Conservation (phyloP, 2,329 filamentous ascomycete genomes). For the Conoideocrella luteorostrata region DNA sequence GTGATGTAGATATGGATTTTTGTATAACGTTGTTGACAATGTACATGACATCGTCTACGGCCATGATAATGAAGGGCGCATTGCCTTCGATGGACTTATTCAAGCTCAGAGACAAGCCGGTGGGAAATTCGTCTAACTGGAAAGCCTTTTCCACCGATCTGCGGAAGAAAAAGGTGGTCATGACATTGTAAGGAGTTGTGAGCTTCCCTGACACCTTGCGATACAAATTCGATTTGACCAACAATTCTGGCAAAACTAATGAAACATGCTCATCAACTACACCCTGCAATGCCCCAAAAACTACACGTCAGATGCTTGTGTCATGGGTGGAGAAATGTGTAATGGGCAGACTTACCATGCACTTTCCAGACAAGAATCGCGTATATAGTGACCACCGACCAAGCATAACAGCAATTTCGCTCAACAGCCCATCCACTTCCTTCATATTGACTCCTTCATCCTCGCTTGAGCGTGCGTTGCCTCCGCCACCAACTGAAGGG, state of each 20-base stretch:
- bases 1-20: conserved; percentile 78
- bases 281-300: conserved; percentile 44
- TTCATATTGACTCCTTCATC: conserved; percentile 97
- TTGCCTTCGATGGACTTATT: conserved; percentile 67
- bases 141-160: conserved; percentile 96
- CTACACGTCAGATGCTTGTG: no score
- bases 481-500: conserved; percentile 56
- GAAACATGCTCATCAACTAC: conserved; percentile 46
- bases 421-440: conserved; percentile 81
- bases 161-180: conserved; percentile 96
- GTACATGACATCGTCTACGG: conserved; percentile 98
- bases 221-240: conserved; percentile 71
- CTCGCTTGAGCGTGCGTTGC: conserved; percentile 59
- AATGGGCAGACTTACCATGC: conserved; percentile 65
- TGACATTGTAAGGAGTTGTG: conserved; percentile 74
- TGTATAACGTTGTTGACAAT: conserved; percentile 91
- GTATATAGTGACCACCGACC: conserved; percentile 89
- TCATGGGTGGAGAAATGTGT: no score
- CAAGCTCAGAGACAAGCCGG: conserved; percentile 69
- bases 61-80: conserved; percentile 85
- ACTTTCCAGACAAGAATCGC: conserved; percentile 82
- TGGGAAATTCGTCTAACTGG: conserved; percentile 84
- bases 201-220: conserved; percentile 73
- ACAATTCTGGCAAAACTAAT: conserved; percentile 63
- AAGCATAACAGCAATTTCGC: conserved; percentile 87